Conservation (phyloP, 2,329 filamentous ascomycete species). For the Fusarium sp. region DNA sequence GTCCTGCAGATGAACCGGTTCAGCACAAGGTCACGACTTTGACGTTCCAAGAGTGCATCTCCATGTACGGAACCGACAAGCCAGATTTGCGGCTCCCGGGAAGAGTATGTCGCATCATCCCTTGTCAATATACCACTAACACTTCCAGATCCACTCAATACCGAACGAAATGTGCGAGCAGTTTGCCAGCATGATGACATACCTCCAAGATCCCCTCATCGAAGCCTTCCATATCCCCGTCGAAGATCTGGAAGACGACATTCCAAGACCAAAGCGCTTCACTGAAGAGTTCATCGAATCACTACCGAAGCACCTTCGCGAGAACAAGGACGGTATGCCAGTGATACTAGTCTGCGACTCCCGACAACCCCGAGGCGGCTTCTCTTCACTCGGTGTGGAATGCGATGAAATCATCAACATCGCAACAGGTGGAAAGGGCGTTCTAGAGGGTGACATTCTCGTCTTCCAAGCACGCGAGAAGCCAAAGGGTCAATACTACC, state of each 20-base stretch:
- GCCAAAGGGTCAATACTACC: slow-evolving; percentile 62
- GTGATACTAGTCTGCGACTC: slow-evolving; percentile 81
- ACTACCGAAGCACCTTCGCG: slow-evolving; percentile 67
- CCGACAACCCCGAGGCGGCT: slow-evolving; percentile 76
- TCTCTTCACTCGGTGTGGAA: slow-evolving; percentile 74
- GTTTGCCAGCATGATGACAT: slow-evolving; percentile 79
- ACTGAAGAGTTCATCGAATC: slow-evolving; percentile 75
- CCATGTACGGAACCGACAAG: slow-evolving; percentile 86
- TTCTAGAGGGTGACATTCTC: slow-evolving; percentile 75
- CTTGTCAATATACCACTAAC: fast-evolving
- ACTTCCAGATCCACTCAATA: slow-evolving; percentile 67
- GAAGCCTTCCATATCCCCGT: slow-evolving; percentile 76
- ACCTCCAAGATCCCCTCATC: slow-evolving; percentile 72
- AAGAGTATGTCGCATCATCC: slow-evolving; percentile 55
- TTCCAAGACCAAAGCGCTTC: slow-evolving; percentile 67
- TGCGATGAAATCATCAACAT: slow-evolving; percentile 67
- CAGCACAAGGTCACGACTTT: slow-evolving; percentile 48
- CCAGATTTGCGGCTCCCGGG: slow-evolving; percentile 84
- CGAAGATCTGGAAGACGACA: slow-evolving; percentile 57
- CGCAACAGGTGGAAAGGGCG: slow-evolving; percentile 52
- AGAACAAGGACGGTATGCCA: slow-evolving; percentile 80
- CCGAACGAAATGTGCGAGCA: slow-evolving; percentile 66
- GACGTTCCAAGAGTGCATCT: slow-evolving; percentile 68
- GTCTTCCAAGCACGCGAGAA: slow-evolving; percentile 81
- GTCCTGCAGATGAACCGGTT: slow-evolving; percentile 26